Base-by-base conservation (phyloP, 345 rosid genomes). In the Boechera divaricarpa region DNA sequence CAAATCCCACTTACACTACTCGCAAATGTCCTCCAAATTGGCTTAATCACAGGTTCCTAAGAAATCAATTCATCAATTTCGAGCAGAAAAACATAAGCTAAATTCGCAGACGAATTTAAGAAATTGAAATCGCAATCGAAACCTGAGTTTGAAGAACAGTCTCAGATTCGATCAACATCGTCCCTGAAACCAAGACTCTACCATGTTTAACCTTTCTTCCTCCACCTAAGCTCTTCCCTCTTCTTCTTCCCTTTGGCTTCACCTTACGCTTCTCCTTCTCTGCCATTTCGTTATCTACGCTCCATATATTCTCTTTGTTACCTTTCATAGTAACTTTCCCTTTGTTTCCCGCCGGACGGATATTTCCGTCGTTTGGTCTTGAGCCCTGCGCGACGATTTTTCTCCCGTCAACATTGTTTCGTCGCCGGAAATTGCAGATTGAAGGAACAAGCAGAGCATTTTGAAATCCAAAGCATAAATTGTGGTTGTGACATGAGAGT, bases 1-100 rank as follows among this genome's bases (percentile, higher is more conserved):
- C 98, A 94, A 81, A 89, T 87, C 81, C 97, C 98, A 77, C 95
- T 88, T 7, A 94, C 89, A 82, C 97, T 94, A 73, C 97, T 94
- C 24, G 90, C 82, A 85, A 92, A 94, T 56, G 98, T 94, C 69
- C 81, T 84, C 98, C 97, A 90, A 2, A 65, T 39, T 32, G 97
- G 97, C 77, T 79, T 90, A 68, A 94, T 94, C 54, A 94, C 95
- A 53, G 97, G 98, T 60, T 94, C 98, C 98, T 91, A 45, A 0
- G 1, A 45, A 11, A 64, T 6, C 18, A 66, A 10, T 41, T 41
- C 52, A 67, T 18, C 35, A 36, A 52, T 45, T 21, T 7, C 13
- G 2, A 47, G 24, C 16, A 28, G 26, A 15, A 39, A n/a, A 15
- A 49, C 16, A 21, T 42, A 39, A 21, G 49, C 42, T 58, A 7